Percentiles rank a stretch among this genome's conserved stretches.
phyloP scores from a whole-genome alignment of 257 asterid genomes.

The Buddleja alternifolia region DNA sequence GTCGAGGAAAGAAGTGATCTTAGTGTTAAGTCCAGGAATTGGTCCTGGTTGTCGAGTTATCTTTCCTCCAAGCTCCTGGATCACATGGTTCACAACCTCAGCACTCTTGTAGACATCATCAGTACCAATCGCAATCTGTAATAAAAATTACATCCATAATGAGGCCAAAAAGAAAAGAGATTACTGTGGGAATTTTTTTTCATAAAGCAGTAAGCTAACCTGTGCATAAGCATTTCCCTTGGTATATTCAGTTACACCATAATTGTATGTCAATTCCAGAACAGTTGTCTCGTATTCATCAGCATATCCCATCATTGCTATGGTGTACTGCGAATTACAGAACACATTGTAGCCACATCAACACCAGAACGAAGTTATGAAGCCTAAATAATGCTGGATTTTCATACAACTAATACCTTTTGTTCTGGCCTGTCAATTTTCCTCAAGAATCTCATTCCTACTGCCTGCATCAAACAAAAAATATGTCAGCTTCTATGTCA shows the following conservation, averaged over 20 bases:
- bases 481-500: not conserved
- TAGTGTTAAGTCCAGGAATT: constrained; percentile 86
- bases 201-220: constrained; percentile 45
- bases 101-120: constrained; percentile 92
- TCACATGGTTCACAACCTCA: constrained; percentile 76
- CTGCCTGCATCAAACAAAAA: constrained; percentile 56
- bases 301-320: constrained; percentile 95
- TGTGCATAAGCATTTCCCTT: constrained; percentile 99
- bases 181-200: not conserved
- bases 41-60: constrained; percentile 91
- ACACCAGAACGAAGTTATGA: constrained; percentile 13
- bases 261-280: constrained; percentile 90
- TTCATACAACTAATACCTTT: constrained; percentile 51
- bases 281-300: constrained; percentile 85
- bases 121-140: constrained; percentile 83
- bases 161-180: constrained; percentile 16
- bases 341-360: not conserved
- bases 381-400: not conserved
- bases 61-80: constrained; percentile 92
- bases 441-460: constrained; percentile 84
- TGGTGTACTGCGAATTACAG: constrained; percentile 64
- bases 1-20: constrained; percentile 84
- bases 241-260: constrained; percentile 92
- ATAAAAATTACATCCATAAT: not conserved
- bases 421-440: constrained; percentile 89